A percentile compares a stretch with the other conserved stretches of the same genome.
These are phyloP conservation scores for Prosopis cineraria DNA, from an alignment of 306 rosid genomes.

Conservation along the genomic window DNA sequence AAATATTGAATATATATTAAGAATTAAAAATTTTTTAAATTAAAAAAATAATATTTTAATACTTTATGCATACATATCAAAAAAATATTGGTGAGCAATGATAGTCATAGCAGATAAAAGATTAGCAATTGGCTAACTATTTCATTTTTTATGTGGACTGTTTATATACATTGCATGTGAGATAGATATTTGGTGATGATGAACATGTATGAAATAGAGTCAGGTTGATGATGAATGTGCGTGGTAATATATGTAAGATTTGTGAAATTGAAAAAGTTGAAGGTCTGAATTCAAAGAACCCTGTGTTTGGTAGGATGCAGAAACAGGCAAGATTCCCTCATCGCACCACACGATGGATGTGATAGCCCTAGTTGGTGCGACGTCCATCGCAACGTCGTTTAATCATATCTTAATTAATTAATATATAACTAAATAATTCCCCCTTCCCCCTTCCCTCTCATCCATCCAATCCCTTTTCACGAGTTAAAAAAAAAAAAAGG, in stretches of 20 bases:
- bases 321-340: slow-evolving; percentile 7
- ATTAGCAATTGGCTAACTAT: too few relatives aligned
- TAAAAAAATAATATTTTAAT: too few relatives aligned
- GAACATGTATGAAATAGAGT: too few relatives aligned
- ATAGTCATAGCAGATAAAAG: too few relatives aligned
- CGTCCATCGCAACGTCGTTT: neutral
- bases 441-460: too few relatives aligned
- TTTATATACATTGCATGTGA: too few relatives aligned
- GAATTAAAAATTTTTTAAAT: too few relatives aligned
- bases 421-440: neutral
- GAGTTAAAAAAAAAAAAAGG: neutral
- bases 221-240: neutral
- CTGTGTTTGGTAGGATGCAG: slow-evolving; percentile 2
- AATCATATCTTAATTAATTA: neutral
- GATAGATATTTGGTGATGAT: too few relatives aligned
- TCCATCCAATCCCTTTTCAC: neutral
- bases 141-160: too few relatives aligned
- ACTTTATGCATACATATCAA: too few relatives aligned
- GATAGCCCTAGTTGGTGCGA: slow-evolving; percentile 13
- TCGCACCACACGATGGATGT: slow-evolving; percentile 7
- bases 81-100: too few relatives aligned
- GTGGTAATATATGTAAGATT: neutral
- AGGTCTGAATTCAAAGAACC: slow-evolving; percentile 8
- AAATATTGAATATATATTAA: too few relatives aligned
- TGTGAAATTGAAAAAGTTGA: neutral